Conservation (phyloP, 1,284 basidiomycete species). For the Apiotrichum sp. region DNA sequence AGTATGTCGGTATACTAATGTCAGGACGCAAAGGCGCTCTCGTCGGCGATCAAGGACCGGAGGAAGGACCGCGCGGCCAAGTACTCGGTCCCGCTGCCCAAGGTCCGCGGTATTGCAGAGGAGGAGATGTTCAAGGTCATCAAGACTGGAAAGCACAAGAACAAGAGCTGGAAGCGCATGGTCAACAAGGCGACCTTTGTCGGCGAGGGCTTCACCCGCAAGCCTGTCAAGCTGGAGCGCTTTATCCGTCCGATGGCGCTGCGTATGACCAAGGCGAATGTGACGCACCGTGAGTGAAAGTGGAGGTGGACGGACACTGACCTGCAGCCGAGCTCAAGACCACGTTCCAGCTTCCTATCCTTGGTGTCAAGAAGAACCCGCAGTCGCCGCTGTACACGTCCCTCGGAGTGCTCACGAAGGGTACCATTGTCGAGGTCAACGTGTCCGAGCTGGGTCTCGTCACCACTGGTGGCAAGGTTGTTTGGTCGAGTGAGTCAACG, state of each 20-base stretch:
- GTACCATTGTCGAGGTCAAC: slow-evolving; percentile 97
- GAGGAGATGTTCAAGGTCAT: slow-evolving; percentile 99
- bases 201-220: slow-evolving; percentile 94
- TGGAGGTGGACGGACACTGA: slow-evolving; percentile 4
- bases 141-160: slow-evolving; percentile 95
- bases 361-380: slow-evolving; percentile 99
- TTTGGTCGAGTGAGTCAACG: slow-evolving; percentile 53
- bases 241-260: slow-evolving; percentile 97
- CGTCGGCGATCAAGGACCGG: slow-evolving; percentile 97
- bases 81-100: slow-evolving; percentile 92
- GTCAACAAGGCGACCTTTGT: slow-evolving; percentile 99
- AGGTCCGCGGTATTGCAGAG: slow-evolving; percentile 96
- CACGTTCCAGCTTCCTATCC: slow-evolving; percentile 96
- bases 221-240: slow-evolving; percentile 98
- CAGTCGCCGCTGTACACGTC: slow-evolving; percentile 94
- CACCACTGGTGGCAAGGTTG: slow-evolving; percentile 91
- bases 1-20: background rate
- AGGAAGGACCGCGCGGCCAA: slow-evolving; percentile 99
- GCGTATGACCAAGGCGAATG: slow-evolving; percentile 96
- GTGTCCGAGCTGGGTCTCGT: slow-evolving; percentile 96
- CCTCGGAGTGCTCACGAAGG: slow-evolving; percentile 92
- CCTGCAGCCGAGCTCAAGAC: slow-evolving; percentile 84
- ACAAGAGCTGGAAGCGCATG: slow-evolving; percentile 99
- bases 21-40: slow-evolving; percentile 87
- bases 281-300: slow-evolving; percentile 80